These are phyloP conservation scores for Kwoniella botswanensis DNA, from an alignment of 768 basidiomycete genomes.

Conservation along the genomic window DNA sequence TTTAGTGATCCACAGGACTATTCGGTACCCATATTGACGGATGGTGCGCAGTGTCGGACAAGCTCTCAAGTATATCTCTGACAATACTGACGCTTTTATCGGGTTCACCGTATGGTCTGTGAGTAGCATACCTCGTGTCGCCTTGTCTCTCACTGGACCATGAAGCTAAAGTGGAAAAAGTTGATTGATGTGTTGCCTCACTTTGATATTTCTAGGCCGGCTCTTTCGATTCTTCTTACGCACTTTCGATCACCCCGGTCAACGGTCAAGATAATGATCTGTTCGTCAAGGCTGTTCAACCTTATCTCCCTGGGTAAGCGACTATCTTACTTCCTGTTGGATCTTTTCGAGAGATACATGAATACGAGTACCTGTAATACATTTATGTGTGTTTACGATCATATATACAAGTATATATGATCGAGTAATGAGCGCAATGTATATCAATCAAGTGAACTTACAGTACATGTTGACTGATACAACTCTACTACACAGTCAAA, in stretches of 20 bases:
- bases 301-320: constrained; percentile 37
- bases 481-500: neutral
- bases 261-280: constrained; percentile 57
- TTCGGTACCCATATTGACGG: too few relatives aligned
- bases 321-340: neutral
- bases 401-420: too few relatives aligned
- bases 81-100: constrained; percentile 60
- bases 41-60: constrained; percentile 53
- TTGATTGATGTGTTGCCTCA: neutral
- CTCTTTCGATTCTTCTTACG: constrained; percentile 64
- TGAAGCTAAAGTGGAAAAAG: neutral
- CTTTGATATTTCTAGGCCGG: constrained; percentile 55
- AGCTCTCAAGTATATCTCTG: constrained; percentile 63
- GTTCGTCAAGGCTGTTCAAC: constrained; percentile 42
- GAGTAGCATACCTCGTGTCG: neutral
- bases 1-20: too few relatives aligned
- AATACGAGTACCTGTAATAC: too few relatives aligned
- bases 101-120: constrained; percentile 67
- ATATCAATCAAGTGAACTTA: too few relatives aligned
- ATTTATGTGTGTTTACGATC: too few relatives aligned
- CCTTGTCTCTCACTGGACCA: neutral
- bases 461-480: neutral
- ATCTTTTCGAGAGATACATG: too few relatives aligned
- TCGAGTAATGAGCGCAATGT: too few relatives aligned
- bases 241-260: constrained; percentile 64